These are phyloP conservation scores for Aureobasidium sp. DNA, from an alignment of 2,329 filamentous ascomycete genomes.

Conservation along the genomic window DNA sequence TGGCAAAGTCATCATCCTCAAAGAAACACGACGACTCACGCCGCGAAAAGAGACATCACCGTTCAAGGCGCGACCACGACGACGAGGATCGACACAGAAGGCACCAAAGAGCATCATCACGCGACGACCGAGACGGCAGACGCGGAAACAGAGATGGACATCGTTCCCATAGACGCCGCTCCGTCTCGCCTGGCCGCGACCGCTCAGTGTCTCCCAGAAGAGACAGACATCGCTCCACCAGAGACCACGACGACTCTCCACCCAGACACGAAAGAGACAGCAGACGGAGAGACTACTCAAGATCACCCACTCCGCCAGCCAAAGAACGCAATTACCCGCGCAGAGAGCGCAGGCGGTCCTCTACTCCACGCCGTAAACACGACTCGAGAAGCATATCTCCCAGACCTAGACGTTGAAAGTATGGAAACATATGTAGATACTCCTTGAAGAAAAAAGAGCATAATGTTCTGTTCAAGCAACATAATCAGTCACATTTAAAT, in stretches of 20 bases:
- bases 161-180: conserved; percentile 4
- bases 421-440: not conserved
- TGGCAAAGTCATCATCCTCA: conserved; percentile 45
- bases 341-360: conserved; percentile 1
- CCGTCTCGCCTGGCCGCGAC: not conserved
- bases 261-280: not conserved
- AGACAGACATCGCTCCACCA: not conserved
- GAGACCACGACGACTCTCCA: not conserved
- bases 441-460: too few species aligned
- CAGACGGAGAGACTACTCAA: conserved; percentile 2
- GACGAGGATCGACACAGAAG: conserved; percentile 16
- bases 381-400: conserved; percentile 4
- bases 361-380: not conserved
- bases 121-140: conserved; percentile 8
- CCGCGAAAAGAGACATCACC: conserved; percentile 39
- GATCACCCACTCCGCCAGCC: not conserved
- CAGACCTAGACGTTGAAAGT: not conserved
- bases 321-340: not conserved
- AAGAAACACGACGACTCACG: conserved; percentile 41
- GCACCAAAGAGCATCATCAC: conserved; percentile 15
- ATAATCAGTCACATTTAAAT: not conserved
- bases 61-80: conserved; percentile 20
- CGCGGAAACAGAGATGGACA: conserved; percentile 8
- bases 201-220: not conserved
- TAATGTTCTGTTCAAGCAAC: not conserved